Base-by-base conservation (phyloP, 2,329 filamentous ascomycete species). In the Ophiostoma populinum region DNA sequence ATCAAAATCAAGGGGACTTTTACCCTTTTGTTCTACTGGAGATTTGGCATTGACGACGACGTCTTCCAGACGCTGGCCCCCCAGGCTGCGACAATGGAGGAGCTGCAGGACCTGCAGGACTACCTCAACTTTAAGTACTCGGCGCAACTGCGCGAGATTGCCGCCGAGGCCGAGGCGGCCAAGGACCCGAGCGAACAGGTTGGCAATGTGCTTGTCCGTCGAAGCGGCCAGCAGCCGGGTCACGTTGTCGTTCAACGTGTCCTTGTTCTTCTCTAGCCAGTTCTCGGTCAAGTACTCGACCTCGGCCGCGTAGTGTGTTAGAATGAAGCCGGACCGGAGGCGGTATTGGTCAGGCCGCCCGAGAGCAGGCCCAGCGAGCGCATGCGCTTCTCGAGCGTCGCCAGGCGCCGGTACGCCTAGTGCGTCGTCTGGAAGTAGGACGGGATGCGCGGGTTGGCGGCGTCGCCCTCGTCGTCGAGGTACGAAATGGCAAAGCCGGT, bases 261-360 rank as follows among this genome's bases (percentile, higher is more conserved):
- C 90, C 54, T 98, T 98, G 63, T 98, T 98, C 66, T 95, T 98
- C 55, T 95, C 87, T 22, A 98, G 61, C 90, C 90, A 98, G 39
- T 80, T 80, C 38, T 87, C 74, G 0, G 90, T 98, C 1, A 79
- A 85, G 53, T 98, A 98, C 54, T 98, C 92, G 3, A 98, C 90
- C 54, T 95, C 90, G 19, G 90, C 86, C 17, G 90, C 90, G 50
- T 98, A 98, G 52, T 98, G 90, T 0, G 90, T 98, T 15, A 98
- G 71, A 46, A 94, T 76, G 50, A 98, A 98, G 11, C 90, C 92
- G 49, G 94, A 82, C 1, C 75, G 80, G 10, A 94, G 68, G 12
- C 90, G 73, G 13, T 86, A 90, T 6, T 82, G 71, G n/a, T n/a
- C n/a, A n/a, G n/a, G n/a, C n/a, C n/a, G n/a, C n/a, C n/a, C n/a